A percentile compares a stretch with the other conserved stretches of the same genome.
Conservation (phyloP, 2,329 filamentous ascomycete species). For the Coniochaeta sp. region DNA sequence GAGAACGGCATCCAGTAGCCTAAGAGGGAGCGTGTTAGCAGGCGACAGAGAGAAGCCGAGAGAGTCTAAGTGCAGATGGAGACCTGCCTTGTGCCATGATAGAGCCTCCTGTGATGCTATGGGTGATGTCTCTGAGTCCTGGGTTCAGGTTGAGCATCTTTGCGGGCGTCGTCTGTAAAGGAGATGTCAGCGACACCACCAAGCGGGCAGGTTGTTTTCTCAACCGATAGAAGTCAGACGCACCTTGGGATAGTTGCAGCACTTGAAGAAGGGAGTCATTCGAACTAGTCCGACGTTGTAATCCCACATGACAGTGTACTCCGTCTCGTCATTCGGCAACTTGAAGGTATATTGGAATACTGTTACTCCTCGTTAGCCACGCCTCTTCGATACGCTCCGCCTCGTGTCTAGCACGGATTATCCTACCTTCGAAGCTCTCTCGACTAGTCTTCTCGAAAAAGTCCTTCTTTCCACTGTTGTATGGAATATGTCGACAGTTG, state of each 20-base stretch:
- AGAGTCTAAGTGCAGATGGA: background rate
- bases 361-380: conserved; percentile 24
- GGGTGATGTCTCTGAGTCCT: conserved; percentile 80
- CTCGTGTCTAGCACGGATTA: background rate
- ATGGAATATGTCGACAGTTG: conserved; percentile 74
- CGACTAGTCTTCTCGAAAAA: conserved; percentile 81
- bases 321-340: conserved; percentile 56
- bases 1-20: conserved; percentile 95
- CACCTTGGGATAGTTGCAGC: conserved; percentile 81
- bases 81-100: conserved; percentile 79
- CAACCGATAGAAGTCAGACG: conserved; percentile 11
- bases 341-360: conserved; percentile 82
- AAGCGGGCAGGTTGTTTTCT: background rate
- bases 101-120: conserved; percentile 90
- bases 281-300: conserved; percentile 91
- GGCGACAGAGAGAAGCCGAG: background rate
- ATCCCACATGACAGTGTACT: conserved; percentile 88
- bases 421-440: conserved; percentile 78
- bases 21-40: conserved; percentile 24
- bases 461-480: conserved; percentile 88
- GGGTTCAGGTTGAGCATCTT: conserved; percentile 74
- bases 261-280: conserved; percentile 93
- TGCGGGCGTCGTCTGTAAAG: conserved; percentile 69
- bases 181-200: background rate
- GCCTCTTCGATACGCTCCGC: background rate